Evolutionary conservation across 495 filamentous ascomycete genomes (phyloP), one percentile per base, ranked within the genome.

Genomic region (Neurospora intermedia): DNA sequence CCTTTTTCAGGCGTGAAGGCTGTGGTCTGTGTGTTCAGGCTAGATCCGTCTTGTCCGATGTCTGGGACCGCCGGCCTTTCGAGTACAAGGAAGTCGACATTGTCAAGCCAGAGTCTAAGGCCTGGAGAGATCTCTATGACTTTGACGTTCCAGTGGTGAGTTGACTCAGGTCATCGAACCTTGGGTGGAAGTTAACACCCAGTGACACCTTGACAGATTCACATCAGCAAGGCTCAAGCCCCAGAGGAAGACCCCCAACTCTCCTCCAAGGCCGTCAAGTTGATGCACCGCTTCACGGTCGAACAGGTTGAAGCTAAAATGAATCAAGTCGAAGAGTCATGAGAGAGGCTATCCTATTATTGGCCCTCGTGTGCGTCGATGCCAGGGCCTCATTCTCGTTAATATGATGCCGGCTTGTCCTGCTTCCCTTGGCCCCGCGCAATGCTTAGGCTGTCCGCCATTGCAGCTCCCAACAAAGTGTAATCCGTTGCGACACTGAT

Each of bases 141-240:
- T 95, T 96, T 78, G 94, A 97, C 78, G 91, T 93, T 1, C 94
- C 94, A 3, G 94, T 97, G 69, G 91, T 92, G 81, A 73, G 87
- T 77, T 45, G 6, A 2, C 2, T 6, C 3, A 15, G n/a, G 27
- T 20, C 43, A 27, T 70, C 66, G 15, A 66, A 1, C 27, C 2
- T 59, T 7, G 3, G 15, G 20, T 62, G 54, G 23, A 7, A 62
- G 6, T 35, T 13, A 18, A 66, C 27, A 66, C 54, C 16, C 3
- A 5, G 6, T 66, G 15, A 66, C 27, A 66, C 27, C 13, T 31
- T 35, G 16, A 23, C 73, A 93, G 91, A 86, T 97, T 15, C 94
- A 97, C 78, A 82, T 89, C 71, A 85, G 82, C 81, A 85, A 84
- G 81, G 74, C 86, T 78, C 78, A 83, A 16, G 72, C 81, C 0